A percentile compares a stretch with the other conserved stretches of the same genome.
These are phyloP conservation scores for Talaromyces verruculosus DNA, from an alignment of 2,329 filamentous ascomycete species.

Conservation along the genomic window DNA sequence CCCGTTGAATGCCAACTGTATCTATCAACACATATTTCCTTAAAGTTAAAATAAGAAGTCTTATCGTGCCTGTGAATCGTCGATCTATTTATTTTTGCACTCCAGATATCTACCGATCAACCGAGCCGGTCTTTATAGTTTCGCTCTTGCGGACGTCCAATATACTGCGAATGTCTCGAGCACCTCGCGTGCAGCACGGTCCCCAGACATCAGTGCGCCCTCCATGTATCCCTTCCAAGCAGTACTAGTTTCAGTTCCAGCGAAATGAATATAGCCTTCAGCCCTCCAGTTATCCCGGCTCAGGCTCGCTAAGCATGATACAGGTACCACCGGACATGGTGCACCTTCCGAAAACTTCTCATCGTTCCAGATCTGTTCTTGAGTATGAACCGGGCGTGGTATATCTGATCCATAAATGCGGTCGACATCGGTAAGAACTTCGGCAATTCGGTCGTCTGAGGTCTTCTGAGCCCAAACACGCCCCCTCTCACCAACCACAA, in stretches of 20 bases:
- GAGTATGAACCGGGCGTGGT: background rate
- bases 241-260: background rate
- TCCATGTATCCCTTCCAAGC: no score
- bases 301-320: background rate
- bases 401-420: background rate
- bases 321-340: background rate
- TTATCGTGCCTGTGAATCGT: no score
- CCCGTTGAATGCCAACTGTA: no score
- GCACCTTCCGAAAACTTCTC: background rate
- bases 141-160: no score
- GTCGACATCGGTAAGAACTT: background rate
- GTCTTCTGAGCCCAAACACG: background rate
- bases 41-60: no score
- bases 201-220: no score
- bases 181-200: no score
- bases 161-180: no score
- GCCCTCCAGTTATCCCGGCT: background rate
- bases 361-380: background rate
- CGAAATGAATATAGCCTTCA: background rate
- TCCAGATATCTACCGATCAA: no score
- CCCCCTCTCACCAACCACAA: conserved; percentile 37
- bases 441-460: background rate
- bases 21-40: no score
- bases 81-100: no score
- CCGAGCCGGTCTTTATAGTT: no score